Base-by-base conservation (phyloP, 1,284 basidiomycete genomes). In the Erythrobasidium hasegawianum region DNA sequence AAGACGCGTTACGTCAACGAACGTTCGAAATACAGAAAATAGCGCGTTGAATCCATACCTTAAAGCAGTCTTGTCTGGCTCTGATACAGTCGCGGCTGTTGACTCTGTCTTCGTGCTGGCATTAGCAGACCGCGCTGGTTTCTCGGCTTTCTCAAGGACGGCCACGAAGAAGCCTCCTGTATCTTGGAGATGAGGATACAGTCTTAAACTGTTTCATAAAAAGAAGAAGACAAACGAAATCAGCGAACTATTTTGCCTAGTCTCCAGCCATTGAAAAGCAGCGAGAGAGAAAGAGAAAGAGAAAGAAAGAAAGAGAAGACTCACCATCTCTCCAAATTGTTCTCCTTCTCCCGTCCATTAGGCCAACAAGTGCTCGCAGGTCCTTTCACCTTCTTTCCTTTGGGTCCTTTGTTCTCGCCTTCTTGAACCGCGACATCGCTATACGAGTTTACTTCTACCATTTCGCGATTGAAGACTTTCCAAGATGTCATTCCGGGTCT, bases 81-180 rank as follows among this genome's bases (percentile, higher is more conserved):
- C n/a, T n/a, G n/a, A n/a, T n/a, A n/a, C n/a, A n/a, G n/a, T n/a
- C n/a, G n/a, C n/a, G n/a, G n/a, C n/a, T n/a, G n/a, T n/a, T n/a
- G n/a, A n/a, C n/a, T n/a, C n/a, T n/a, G n/a, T n/a, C n/a, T n/a
- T n/a, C n/a, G n/a, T n/a, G n/a, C n/a, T 40, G n/a, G 18, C 26
- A 2, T 24, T 45, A 29, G 38, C 39, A 24, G 13, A 49, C 9
- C 43, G 14, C 16, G 38, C 13, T 0, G 52, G 13, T 47, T 57
- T 65, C 16, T 26, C 71, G 53, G 73, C 73, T 73, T 81, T 83
- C 73, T 92, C 85, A 39, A 99, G 79, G 0, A 97, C 87, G 16
- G 92, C 90, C 26, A 99, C 87, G 74, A 97, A 99, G 80, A 99
- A 99, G 0, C 92, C 96, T 11, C 96, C 96, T 0, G 94, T 93